Evolutionary conservation across 108 stramenopile genomes (phyloP), one percentile per base, ranked within the genome.

Genomic region (Cyclotella kingstonii): DNA sequence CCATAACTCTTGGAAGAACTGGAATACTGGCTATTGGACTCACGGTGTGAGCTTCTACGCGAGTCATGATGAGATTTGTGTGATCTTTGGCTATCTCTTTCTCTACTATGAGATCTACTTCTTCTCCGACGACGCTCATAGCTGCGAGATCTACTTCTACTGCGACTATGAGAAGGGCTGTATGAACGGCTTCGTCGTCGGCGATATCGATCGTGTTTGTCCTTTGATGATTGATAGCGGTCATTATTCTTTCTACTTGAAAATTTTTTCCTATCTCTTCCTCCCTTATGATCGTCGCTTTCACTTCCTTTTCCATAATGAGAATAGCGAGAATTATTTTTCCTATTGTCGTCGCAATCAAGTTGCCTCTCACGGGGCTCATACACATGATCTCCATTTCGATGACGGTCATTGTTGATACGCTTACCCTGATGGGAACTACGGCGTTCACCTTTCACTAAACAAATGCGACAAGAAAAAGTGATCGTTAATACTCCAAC

Each of bases 111-210:
- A 43, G 58, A 46, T 19, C 44, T 46, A 33, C 42, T 60, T 3
- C 54, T 35, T n/a, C 65, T 43, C 9, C 54, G 26, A 15, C 65
- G 33, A 38, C 65, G 42, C 8, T 60, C 51, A 41, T 54, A 29
- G 45, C 54, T 60, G 29, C 68, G 68, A 40, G 59, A 60, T 38
- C 60, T 61, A 1, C 59, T 60, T 40, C 70, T 61, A 42, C 70
- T 58, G 60, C 62, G 60, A 12, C 70, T 50, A 3, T n/a, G n/a
- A n/a, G n/a, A n/a, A n/a, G 25, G 31, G 14, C 43, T 44, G 43
- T 44, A 44, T 4, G 43, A 44, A n/a, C n/a, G n/a, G n/a, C n/a
- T n/a, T n/a, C n/a, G n/a, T 44, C 43, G 36, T 9, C 53, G 26
- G 60, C 59, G 50, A 17, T 35, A 19, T 4, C 44, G 42, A 31